These are phyloP conservation scores for Phytopythium oedochilum DNA, from an alignment of 352 stramenopile genomes.

Conservation along the genomic window DNA sequence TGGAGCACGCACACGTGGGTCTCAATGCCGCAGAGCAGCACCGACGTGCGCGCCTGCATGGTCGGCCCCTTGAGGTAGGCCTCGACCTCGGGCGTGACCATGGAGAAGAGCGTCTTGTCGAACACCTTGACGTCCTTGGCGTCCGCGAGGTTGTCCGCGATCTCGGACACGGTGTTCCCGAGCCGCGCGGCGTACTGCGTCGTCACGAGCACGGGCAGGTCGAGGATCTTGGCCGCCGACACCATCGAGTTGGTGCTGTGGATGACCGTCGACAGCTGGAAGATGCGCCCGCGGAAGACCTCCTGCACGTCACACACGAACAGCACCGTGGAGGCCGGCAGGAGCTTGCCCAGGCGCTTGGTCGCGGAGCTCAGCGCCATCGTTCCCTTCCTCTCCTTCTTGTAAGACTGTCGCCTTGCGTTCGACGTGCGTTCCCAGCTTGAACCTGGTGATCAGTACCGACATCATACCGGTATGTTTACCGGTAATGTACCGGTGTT, in stretches of 20 bases:
- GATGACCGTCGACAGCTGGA: constrained; percentile 91
- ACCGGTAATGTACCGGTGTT: too few relatives aligned
- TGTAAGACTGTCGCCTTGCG: not conserved
- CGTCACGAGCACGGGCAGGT: constrained; percentile 93
- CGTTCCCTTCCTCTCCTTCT: not conserved
- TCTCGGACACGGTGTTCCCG: constrained; percentile 82
- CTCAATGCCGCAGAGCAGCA: constrained; percentile 98
- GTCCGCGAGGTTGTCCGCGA: constrained; percentile 48
- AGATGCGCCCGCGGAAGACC: constrained; percentile 93
- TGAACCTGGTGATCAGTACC: not conserved
- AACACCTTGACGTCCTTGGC: constrained; percentile 69
- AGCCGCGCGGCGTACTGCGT: constrained; percentile 97
- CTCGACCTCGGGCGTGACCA: constrained; percentile 94
- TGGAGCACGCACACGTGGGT: constrained; percentile 94
- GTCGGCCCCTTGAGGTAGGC: constrained; percentile 48
- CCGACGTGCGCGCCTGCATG: constrained; percentile 57
- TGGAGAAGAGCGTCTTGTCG: constrained; percentile 98
- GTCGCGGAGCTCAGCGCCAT: constrained; percentile 22
- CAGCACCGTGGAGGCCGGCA: constrained; percentile 75
- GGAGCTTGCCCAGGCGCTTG: constrained; percentile 44
- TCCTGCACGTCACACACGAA: constrained; percentile 98
- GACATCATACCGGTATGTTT: too few relatives aligned
- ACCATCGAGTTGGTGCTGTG: constrained; percentile 67
- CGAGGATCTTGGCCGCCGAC: constrained; percentile 73
- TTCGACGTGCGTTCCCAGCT: not conserved